Conservation (phyloP, 495 filamentous ascomycete genomes). For the Melanomma pulvis-pyrius region DNA sequence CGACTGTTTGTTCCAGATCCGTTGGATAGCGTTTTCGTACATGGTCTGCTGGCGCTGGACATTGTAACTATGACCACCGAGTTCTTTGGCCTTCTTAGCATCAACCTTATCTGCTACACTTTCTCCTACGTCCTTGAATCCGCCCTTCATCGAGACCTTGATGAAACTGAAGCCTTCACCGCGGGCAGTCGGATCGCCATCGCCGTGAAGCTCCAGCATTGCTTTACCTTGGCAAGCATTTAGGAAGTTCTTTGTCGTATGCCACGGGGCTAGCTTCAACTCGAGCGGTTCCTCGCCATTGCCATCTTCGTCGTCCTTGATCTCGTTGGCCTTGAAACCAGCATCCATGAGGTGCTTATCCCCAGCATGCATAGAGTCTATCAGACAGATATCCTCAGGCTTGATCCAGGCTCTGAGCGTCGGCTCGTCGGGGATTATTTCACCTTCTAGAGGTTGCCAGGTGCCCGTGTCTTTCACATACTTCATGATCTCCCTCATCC, state of each 20-base stretch:
- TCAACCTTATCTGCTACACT: constrained; percentile 85
- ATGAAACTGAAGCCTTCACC: constrained; percentile 95
- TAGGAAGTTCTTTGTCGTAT: constrained; percentile 90
- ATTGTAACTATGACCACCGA: constrained; percentile 95
- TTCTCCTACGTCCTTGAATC: constrained; percentile 87
- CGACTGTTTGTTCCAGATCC: constrained; percentile 89
- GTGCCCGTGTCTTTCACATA: constrained; percentile 82
- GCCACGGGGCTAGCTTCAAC: constrained; percentile 91
- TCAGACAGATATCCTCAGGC: constrained; percentile 89
- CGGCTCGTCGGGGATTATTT: constrained; percentile 73
- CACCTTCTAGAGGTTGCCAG: constrained; percentile 74
- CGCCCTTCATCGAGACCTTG: constrained; percentile 97
- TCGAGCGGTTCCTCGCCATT: constrained; percentile 74
- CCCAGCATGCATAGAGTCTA: constrained; percentile 97
- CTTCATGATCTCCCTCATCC: constrained; percentile 92
- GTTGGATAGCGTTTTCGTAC: constrained; percentile 84
- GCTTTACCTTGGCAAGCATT: constrained; percentile 92
- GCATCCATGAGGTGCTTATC: constrained; percentile 80
- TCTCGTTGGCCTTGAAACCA: constrained; percentile 70
- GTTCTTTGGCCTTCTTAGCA: constrained; percentile 79
- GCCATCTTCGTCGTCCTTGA: constrained; percentile 65
- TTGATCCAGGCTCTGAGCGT: constrained; percentile 83
- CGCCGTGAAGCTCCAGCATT: constrained; percentile 92
- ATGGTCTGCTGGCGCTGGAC: constrained; percentile 86
- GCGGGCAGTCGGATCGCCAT: constrained; percentile 92